Evolutionary conservation across 768 basidiomycete genomes (phyloP), one percentile per base, ranked within the genome.

Genomic region (Pleurotus salmoneostramineus): DNA sequence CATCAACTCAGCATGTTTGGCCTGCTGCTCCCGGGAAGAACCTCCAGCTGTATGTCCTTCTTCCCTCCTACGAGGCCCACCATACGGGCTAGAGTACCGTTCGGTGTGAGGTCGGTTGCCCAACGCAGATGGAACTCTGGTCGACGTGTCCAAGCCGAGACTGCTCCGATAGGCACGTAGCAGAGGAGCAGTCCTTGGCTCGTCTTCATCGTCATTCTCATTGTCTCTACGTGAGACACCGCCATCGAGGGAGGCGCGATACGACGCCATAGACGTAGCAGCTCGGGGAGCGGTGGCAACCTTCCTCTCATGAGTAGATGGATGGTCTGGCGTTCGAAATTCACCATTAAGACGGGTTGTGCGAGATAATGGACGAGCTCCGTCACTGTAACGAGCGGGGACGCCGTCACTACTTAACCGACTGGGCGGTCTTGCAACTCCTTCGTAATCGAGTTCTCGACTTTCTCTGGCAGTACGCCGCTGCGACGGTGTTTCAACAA

Each of bases 251-350:
- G 21, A 64, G 50, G 55, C 74, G 43, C 70, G 69, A 64, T 81
- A 79, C 44, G 79, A 71, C 6, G 77, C 82, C 83, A 85, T 80
- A 4, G 84, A 82, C 4, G 84, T 85, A 56, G 78, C 69, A 8
- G 84, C 80, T 47, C 83, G 70, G 15, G 64, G 62, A 59, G 52
- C 52, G 27, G 52, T 55, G 10, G 52, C 52, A 10, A 55, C 40
- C 40, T 21, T 55, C 36, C 44, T 65, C 4, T 68, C 69, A 7
- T 67, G 65, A 68, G 64, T 69, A 37, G 68, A 66, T 21, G 65
- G 40, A 55, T 55, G 52, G 3, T 55, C 52, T n/a, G 52, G 52
- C 6, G 52, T 55, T 31, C 52, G 35, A 43, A 55, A 55, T 31
- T 55, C 52, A 40, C 7, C 37, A 21, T 12, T 43, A 27, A 42